Percentiles rank a stretch among this genome's conserved stretches.
phyloP scores from a whole-genome alignment of 2,329 filamentous ascomycete species.

The Fusarium zealandicum region DNA sequence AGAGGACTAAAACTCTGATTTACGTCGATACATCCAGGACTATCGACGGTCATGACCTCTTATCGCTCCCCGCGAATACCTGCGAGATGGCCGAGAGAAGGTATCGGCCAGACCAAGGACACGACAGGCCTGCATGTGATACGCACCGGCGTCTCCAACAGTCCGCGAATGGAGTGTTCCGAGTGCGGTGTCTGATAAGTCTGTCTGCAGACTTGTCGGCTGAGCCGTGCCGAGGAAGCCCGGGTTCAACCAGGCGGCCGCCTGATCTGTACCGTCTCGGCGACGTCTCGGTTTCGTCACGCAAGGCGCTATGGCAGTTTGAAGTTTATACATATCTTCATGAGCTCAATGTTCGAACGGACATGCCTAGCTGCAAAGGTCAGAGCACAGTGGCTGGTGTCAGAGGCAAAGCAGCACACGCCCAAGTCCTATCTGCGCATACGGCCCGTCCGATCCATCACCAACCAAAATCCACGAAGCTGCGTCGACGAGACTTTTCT shows the following conservation, averaged over 20 bases:
- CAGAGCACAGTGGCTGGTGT: too few species aligned
- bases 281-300: neutral
- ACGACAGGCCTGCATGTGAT: neutral
- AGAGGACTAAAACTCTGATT: neutral
- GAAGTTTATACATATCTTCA: neutral
- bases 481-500: too few species aligned
- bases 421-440: too few species aligned
- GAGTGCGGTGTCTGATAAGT: neutral
- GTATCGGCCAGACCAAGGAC: neutral
- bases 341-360: too few species aligned
- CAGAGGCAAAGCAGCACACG: too few species aligned
- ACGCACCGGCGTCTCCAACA: neutral
- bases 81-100: neutral
- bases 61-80: neutral
- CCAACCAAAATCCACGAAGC: too few species aligned
- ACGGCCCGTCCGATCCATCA: too few species aligned
- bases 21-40: neutral
- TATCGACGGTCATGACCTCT: neutral
- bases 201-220: neutral
- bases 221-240: neutral
- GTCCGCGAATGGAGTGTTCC: neutral
- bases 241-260: neutral
- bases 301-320: neutral
- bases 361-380: too few species aligned
- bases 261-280: neutral